phyloP scores from a whole-genome alignment of 495 filamentous ascomycete species.

The Aspergillus olivimuriae region DNA sequence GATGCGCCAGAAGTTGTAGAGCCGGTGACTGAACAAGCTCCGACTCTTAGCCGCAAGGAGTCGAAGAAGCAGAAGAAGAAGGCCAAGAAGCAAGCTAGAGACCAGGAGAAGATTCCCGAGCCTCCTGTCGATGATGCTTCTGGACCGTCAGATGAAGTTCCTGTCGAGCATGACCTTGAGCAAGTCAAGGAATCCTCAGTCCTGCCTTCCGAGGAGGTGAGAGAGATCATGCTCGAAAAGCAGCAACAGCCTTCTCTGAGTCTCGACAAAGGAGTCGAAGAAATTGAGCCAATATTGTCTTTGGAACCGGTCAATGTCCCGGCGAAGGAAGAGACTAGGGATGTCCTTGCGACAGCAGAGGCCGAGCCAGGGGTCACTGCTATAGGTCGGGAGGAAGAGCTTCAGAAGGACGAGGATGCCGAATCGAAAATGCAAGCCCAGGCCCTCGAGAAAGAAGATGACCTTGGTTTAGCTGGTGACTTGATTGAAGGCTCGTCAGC shows the following conservation, averaged over 20 bases:
- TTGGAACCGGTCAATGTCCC: background rate
- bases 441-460: background rate
- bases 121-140: background rate
- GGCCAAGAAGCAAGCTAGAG: conserved; percentile 15
- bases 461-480: background rate
- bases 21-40: too few relatives aligned
- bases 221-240: too few relatives aligned
- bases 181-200: too few relatives aligned
- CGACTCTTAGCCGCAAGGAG: conserved; percentile 12
- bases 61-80: conserved; percentile 29
- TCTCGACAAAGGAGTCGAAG: background rate
- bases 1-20: background rate
- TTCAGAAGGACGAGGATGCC: background rate
- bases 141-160: too few relatives aligned
- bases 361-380: background rate
- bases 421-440: background rate
- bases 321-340: background rate
- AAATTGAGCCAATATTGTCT: background rate
- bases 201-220: too few relatives aligned
- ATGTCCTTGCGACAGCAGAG: background rate
- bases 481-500: conserved; percentile 4
- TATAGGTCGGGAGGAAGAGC: background rate
- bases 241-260: background rate
- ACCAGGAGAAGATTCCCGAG: conserved; percentile 6
- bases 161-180: too few relatives aligned